A percentile compares a stretch with the other conserved stretches of the same genome.
Conservation (phyloP, 169 alveolate genomes). For the Eimeria brunetti region DNA sequence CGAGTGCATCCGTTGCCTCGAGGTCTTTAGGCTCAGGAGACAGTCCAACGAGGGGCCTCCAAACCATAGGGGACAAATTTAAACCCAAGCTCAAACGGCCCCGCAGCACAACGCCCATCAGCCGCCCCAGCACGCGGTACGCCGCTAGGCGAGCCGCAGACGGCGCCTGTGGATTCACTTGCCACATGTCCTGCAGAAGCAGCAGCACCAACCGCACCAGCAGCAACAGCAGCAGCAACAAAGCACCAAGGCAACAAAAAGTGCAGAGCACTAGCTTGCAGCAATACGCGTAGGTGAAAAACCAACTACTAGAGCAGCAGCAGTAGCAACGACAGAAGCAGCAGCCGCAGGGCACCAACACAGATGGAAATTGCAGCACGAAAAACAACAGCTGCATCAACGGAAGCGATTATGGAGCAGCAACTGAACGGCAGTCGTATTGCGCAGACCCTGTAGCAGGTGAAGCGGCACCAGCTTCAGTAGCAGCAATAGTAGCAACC, state of each 20-base stretch:
- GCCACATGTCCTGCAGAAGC: slow-evolving; percentile 73
- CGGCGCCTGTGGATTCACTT: slow-evolving; percentile 10
- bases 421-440: neutral
- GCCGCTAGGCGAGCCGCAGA: slow-evolving; percentile 82
- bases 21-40: slow-evolving; percentile 85
- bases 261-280: neutral
- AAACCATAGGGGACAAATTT: slow-evolving; percentile 89
- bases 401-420: neutral
- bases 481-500: neutral
- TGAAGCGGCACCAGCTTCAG: neutral
- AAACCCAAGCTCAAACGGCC: slow-evolving; percentile 88
- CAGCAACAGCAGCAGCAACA: neutral
- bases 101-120: slow-evolving; percentile 92
- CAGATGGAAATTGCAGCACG: neutral
- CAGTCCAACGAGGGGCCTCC: slow-evolving; percentile 89
- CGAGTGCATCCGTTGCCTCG: slow-evolving; percentile 88
- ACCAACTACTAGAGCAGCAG: neutral
- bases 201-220: slow-evolving; percentile 18
- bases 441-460: neutral
- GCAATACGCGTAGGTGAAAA: neutral
- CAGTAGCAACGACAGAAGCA: neutral
- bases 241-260: neutral
- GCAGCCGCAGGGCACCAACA: neutral
- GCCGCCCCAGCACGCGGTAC: slow-evolving; percentile 88
- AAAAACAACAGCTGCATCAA: neutral